Evolutionary conservation across 768 basidiomycete species (phyloP).

Genomic region (Russula sp.): DNA sequence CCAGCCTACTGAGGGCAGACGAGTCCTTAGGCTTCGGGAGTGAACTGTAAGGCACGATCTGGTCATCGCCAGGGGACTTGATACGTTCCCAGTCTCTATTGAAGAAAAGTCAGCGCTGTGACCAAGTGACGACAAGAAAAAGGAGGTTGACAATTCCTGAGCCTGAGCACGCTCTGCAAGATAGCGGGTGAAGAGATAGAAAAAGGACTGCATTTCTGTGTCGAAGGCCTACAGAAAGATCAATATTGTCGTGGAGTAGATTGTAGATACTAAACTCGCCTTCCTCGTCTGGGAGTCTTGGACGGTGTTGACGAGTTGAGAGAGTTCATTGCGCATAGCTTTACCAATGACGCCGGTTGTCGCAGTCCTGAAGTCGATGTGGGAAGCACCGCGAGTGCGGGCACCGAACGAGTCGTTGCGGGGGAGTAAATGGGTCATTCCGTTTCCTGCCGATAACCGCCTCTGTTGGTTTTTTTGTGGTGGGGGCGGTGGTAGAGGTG

Average conservation of each 20-base stretch:
- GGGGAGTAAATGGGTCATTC: slow-evolving; percentile 51
- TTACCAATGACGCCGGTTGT: slow-evolving; percentile 69
- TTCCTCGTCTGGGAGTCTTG: slow-evolving; percentile 76
- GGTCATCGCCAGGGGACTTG: slow-evolving; percentile 59
- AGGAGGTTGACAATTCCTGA: slow-evolving; percentile 66
- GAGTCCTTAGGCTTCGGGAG: slow-evolving; percentile 48
- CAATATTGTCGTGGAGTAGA: slow-evolving; percentile 9
- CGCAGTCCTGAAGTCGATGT: slow-evolving; percentile 98
- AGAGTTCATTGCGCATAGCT: slow-evolving; percentile 98
- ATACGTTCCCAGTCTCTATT: slow-evolving; percentile 43
- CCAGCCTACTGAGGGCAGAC: slow-evolving; percentile 61
- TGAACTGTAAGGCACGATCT: slow-evolving; percentile 58
- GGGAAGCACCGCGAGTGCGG: slow-evolving; percentile 71
- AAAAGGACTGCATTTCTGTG: slow-evolving; percentile 95
- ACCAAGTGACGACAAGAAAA: not conserved
- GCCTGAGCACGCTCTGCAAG: slow-evolving; percentile 84
- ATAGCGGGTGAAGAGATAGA: slow-evolving; percentile 94
- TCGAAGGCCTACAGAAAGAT: slow-evolving; percentile 65
- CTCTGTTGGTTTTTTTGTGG: not conserved
- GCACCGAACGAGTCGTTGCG: slow-evolving; percentile 65
- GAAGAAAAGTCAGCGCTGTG: slow-evolving; percentile 23
- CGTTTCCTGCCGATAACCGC: not conserved
- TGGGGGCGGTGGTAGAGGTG: not conserved
- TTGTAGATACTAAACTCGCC: slow-evolving; percentile 44
- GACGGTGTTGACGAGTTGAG: slow-evolving; percentile 85